Evolutionary conservation across 2,329 filamentous ascomycete species (phyloP).

Genomic region (Lachnellula hyalina): DNA sequence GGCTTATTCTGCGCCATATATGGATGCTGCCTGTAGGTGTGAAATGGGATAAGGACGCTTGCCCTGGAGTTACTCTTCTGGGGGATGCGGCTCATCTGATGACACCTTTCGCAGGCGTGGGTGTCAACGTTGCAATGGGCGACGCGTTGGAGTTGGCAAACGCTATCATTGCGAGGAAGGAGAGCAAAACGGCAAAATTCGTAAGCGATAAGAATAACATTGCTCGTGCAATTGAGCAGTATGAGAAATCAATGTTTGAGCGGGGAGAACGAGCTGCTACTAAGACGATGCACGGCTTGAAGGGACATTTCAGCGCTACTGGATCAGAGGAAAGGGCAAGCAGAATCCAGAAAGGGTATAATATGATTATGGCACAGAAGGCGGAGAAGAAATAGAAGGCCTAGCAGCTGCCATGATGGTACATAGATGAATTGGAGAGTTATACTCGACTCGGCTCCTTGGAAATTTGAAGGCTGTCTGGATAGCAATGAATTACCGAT

Average conservation of each 20-base stretch:
- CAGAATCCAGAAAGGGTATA: neutral
- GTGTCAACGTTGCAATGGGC: slow-evolving; percentile 43
- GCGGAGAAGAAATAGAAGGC: neutral
- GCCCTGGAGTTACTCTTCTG: slow-evolving; percentile 40
- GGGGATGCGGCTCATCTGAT: slow-evolving; percentile 47
- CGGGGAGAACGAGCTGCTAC: slow-evolving; percentile 15
- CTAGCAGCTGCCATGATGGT: no score
- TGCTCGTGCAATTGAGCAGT: slow-evolving; percentile 14
- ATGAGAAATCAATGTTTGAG: slow-evolving; percentile 21
- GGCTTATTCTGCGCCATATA: slow-evolving; percentile 15
- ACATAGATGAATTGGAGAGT: no score
- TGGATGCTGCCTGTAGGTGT: slow-evolving; percentile 33
- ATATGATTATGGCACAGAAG: neutral
- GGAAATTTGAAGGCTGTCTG: no score
- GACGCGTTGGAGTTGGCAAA: slow-evolving; percentile 39
- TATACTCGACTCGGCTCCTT: no score
- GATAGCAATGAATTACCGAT: no score
- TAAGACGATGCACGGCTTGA: slow-evolving; percentile 17
- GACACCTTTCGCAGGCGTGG: slow-evolving; percentile 43
- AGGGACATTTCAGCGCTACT: slow-evolving; percentile 17
- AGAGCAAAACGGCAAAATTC: slow-evolving; percentile 3
- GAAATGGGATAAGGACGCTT: slow-evolving; percentile 18
- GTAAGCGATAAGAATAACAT: slow-evolving; percentile 3
- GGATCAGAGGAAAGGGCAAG: slow-evolving; percentile 8
- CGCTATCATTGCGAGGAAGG: slow-evolving; percentile 25